phyloP scores from a whole-genome alignment of 441 rosid species.

The Kokia cookei region DNA sequence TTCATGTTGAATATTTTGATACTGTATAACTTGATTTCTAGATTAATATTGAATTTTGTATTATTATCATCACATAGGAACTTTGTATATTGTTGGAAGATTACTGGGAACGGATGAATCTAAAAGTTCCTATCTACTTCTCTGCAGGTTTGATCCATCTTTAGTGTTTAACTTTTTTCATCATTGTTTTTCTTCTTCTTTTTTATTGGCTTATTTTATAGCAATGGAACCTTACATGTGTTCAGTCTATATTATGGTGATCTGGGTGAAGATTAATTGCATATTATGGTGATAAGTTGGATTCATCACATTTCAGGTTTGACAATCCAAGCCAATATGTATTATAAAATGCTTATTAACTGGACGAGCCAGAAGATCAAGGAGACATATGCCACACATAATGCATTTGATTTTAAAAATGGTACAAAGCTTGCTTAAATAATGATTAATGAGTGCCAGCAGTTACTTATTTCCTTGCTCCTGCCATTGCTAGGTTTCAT shows the following conservation, averaged over 20 bases:
- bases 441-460: not conserved
- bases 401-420: slow-evolving; percentile 89
- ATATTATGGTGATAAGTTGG: slow-evolving; percentile 6
- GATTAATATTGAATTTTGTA: not conserved
- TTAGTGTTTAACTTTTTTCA: not conserved
- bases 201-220: not conserved
- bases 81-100: slow-evolving; percentile 90
- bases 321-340: slow-evolving; percentile 97
- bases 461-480: not conserved
- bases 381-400: slow-evolving; percentile 55
- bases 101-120: slow-evolving; percentile 96
- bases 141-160: slow-evolving; percentile 65
- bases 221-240: not conserved
- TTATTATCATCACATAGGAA: slow-evolving; percentile 41
- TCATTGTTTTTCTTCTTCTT: not conserved
- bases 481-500: not conserved
- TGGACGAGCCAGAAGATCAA: slow-evolving; percentile 97
- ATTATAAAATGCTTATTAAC: slow-evolving; percentile 90
- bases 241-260: no score
- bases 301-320: slow-evolving; percentile 52
- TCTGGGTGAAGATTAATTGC: no score
- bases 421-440: slow-evolving; percentile 35
- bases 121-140: slow-evolving; percentile 90
- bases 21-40: not conserved
- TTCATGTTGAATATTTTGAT: not conserved